Conservation (phyloP, 1,284 basidiomycete species). For the Heterobasidion irregulare region DNA sequence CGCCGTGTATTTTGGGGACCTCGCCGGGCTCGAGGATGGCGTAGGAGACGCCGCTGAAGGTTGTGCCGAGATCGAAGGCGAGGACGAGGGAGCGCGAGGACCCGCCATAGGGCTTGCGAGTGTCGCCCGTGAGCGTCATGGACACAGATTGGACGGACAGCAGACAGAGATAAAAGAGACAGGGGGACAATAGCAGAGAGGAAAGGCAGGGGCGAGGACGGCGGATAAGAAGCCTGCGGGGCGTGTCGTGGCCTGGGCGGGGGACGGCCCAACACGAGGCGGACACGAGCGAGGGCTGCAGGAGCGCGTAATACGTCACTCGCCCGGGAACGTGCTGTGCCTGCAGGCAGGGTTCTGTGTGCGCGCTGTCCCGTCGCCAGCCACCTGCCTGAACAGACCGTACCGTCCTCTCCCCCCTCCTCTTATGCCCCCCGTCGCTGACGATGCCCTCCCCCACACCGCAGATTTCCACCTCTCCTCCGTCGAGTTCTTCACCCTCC, state of each 20-base stretch:
- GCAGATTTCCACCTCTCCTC: slow-evolving; percentile 38
- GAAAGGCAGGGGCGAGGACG: neutral
- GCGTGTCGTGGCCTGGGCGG: neutral
- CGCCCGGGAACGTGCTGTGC: too few relatives aligned
- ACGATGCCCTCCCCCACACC: slow-evolving; percentile 43
- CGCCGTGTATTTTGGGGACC: slow-evolving; percentile 64
- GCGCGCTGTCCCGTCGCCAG: neutral
- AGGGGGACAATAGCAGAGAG: neutral
- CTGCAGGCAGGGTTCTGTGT: too few relatives aligned
- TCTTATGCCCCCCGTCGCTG: slow-evolving; percentile 36
- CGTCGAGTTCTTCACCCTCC: slow-evolving; percentile 49
- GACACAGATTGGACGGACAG: neutral
- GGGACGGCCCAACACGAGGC: neutral
- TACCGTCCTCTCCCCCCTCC: slow-evolving; percentile 8
- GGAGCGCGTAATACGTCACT: too few relatives aligned
- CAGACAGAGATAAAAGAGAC: neutral
- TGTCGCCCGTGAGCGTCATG: slow-evolving; percentile 34
- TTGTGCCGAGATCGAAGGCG: slow-evolving; percentile 70
- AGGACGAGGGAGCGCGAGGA: slow-evolving; percentile 55
- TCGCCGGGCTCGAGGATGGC: slow-evolving; percentile 68
- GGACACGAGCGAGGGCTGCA: neutral
- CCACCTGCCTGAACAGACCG: neutral
- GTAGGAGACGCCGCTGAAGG: slow-evolving; percentile 70
- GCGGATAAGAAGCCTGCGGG: slow-evolving; percentile 1
- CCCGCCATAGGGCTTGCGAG: slow-evolving; percentile 65